Evolutionary conservation across 306 rosid genomes (phyloP).

Genomic region (Ceratonia siliqua): DNA sequence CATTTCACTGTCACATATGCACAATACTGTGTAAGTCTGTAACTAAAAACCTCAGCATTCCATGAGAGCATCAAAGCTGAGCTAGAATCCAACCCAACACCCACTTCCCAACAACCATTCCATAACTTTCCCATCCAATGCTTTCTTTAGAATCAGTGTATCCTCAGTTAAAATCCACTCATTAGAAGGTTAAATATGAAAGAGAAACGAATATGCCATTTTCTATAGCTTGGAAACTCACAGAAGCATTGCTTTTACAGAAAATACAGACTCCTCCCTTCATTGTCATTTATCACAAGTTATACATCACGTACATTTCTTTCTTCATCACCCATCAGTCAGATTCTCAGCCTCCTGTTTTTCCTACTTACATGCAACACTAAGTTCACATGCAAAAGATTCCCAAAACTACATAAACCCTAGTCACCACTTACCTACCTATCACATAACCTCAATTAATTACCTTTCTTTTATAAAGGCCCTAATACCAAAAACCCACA

Average conservation of each 20-base stretch:
- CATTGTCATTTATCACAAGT: slow-evolving; percentile 37
- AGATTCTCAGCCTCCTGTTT: slow-evolving; percentile 31
- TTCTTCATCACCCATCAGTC: slow-evolving; percentile 28
- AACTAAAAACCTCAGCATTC: slow-evolving; percentile 33
- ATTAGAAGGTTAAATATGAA: slow-evolving; percentile 6
- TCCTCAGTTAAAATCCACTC: background rate
- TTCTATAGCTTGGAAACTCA: slow-evolving; percentile 59
- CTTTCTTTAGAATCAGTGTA: slow-evolving; percentile 63
- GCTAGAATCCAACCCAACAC: slow-evolving; percentile 29
- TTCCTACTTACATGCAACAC: slow-evolving; percentile 47
- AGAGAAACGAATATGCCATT: slow-evolving; percentile 47
- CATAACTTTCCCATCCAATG: slow-evolving; percentile 31
- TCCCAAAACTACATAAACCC: slow-evolving; percentile 42
- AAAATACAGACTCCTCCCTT: slow-evolving; percentile 39
- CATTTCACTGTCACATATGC: slow-evolving; percentile 42
- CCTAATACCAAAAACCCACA: background rate
- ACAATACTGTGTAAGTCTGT: background rate
- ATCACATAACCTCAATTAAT: background rate
- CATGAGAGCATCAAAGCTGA: slow-evolving; percentile 26
- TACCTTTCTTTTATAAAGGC: background rate
- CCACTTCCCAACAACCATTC: slow-evolving; percentile 45
- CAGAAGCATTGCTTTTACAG: slow-evolving; percentile 54
- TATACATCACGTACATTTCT: slow-evolving; percentile 37
- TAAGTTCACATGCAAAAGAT: slow-evolving; percentile 39
- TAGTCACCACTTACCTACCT: slow-evolving; percentile 8